Evolutionary conservation across 2,329 filamentous ascomycete species (phyloP), one percentile per base, ranked within the genome.

Genomic region (Eutypella sp.): DNA sequence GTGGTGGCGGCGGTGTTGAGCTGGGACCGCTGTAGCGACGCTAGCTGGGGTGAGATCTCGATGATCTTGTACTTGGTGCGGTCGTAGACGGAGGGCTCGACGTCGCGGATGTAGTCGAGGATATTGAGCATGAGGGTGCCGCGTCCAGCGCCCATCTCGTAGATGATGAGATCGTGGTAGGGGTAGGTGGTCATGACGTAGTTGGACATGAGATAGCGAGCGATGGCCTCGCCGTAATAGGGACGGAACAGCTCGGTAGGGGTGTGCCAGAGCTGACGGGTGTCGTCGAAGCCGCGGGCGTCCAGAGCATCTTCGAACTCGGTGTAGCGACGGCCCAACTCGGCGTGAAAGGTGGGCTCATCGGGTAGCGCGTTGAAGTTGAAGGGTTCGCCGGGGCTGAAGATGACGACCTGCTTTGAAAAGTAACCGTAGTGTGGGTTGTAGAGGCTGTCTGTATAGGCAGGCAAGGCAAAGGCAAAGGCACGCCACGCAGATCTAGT

Each of bases 111-210:
- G 67, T 95, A 96, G 73, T 99, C 92, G 50, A 99, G 78, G 47
- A 99, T 91, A 67, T 99, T 99, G 63, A 93, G 78, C 93, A 99
- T 99, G 63, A 99, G 79, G 0, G 95, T 99, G 51, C 93, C 93
- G 59, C 96, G 92, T 58, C 93, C 93, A 33, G 93, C 93, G 43
- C 93, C 93, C 87, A 99, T 95, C 67, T 99, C 93, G 77, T 96
- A 99, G 66, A 99, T 95, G 58, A 95, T 88, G 43, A 99, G 79
- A 68, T 99, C 93, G 68, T 96, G 85, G 73, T 97, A 96, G 2
- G 93, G 93, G 65, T 93, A 97, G 46, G 89, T 81, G 38, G 88
- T 89, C 64, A 96, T 81, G 64, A 93, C 90, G 77, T 99, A 99
- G 72, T 99, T 96, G 55, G 89, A 85, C 55, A 97, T 84, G 38